These are phyloP conservation scores for Suillus sp. DNA, from an alignment of 768 basidiomycete genomes.

Conservation along the genomic window DNA sequence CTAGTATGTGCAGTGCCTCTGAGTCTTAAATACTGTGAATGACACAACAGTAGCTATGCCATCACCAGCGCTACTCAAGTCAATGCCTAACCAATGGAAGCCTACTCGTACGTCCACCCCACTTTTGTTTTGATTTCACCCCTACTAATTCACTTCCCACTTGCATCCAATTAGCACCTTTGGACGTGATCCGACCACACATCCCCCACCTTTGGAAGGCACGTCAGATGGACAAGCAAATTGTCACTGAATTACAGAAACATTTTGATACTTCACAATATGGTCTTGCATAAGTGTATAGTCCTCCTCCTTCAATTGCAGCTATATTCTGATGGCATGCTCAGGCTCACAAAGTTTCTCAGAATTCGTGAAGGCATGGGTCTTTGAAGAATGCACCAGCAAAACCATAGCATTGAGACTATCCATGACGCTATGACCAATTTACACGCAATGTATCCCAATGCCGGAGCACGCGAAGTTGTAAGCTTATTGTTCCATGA, in stretches of 20 bases:
- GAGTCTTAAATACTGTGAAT: neutral
- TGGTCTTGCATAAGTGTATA: slow-evolving; percentile 21
- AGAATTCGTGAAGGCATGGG: slow-evolving; percentile 21
- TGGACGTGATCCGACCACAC: slow-evolving; percentile 16
- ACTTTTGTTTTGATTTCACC: neutral
- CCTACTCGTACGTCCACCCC: slow-evolving; percentile 1
- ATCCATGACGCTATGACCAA: no score
- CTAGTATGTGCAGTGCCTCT: neutral
- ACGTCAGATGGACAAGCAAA: slow-evolving; percentile 29
- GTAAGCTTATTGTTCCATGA: no score
- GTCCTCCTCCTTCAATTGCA: neutral
- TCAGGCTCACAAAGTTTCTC: neutral
- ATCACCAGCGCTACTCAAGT: neutral
- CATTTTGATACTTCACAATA: slow-evolving; percentile 26
- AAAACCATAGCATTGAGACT: no score
- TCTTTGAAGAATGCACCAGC: neutral
- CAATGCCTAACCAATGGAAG: slow-evolving; percentile 12
- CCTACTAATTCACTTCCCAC: neutral
- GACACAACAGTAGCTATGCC: neutral
- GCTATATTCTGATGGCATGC: neutral
- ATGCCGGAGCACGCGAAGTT: no score
- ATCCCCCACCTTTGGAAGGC: slow-evolving; percentile 27
- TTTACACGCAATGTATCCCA: no score
- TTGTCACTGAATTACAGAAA: slow-evolving; percentile 23
- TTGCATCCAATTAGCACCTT: slow-evolving; percentile 19